Evolutionary conservation across 1,284 basidiomycete species (phyloP).

Genomic region (Sparassis latifolia): DNA sequence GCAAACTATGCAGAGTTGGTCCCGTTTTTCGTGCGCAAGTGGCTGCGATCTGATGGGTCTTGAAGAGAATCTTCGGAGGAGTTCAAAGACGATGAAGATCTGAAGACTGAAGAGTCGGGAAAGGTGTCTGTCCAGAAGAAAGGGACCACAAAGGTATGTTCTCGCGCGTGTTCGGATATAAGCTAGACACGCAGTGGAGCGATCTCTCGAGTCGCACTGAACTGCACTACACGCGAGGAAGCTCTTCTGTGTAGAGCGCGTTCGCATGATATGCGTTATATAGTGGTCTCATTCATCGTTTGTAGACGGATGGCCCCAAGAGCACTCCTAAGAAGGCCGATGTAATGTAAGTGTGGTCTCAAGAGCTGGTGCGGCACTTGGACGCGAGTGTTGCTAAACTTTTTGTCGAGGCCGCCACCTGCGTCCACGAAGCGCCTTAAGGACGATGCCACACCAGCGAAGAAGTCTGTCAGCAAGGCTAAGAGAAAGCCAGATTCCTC

Average conservation of each 20-base stretch:
- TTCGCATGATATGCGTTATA: no score
- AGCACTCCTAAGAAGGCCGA: slow-evolving; percentile 32
- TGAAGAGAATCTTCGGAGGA: slow-evolving; percentile 8
- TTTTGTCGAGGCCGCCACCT: slow-evolving; percentile 17
- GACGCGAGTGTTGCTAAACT: no score
- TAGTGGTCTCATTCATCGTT: no score
- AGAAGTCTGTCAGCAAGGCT: slow-evolving; percentile 15
- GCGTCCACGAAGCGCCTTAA: slow-evolving; percentile 9
- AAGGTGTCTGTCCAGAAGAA: no score
- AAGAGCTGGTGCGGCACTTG: no score
- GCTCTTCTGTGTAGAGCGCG: no score
- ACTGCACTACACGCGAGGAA: no score
- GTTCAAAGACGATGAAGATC: neutral
- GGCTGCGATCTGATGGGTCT: slow-evolving; percentile 1
- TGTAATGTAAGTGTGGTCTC: slow-evolving; percentile 29
- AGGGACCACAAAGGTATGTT: no score
- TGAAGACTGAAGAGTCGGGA: neutral
- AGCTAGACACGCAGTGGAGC: no score
- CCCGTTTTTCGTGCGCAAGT: slow-evolving; percentile 9
- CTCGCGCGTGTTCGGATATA: no score
- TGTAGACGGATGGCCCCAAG: neutral
- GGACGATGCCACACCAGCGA: slow-evolving; percentile 5
- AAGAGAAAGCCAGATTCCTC: slow-evolving; percentile 2
- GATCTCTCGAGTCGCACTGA: no score
- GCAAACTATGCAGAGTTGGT: slow-evolving; percentile 1